Evolutionary conservation across 2,329 filamentous ascomycete species (phyloP).

Genomic region (Sordariomycetes sp.): DNA sequence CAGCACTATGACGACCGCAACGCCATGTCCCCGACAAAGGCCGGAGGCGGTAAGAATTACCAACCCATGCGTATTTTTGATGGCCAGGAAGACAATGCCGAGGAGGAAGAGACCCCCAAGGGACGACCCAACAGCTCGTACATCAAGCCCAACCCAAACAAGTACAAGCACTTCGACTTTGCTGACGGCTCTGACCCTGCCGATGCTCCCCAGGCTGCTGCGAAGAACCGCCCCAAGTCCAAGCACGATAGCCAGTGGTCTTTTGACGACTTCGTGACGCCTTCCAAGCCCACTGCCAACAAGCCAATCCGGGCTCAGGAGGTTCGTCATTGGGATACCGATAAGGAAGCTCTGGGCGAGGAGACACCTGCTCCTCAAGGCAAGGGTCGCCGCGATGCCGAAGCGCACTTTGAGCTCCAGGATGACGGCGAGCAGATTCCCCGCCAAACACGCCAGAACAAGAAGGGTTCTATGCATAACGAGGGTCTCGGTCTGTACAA

Average conservation of each 20-base stretch:
- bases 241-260: slow-evolving; percentile 73
- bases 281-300: slow-evolving; percentile 57
- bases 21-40: slow-evolving; percentile 38
- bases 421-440: slow-evolving; percentile 60
- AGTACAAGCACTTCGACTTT: slow-evolving; percentile 82
- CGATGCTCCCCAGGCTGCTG: slow-evolving; percentile 33
- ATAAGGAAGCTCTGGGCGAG: slow-evolving; percentile 42
- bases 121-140: slow-evolving; percentile 28
- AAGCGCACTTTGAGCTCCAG: slow-evolving; percentile 74
- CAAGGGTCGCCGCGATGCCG: slow-evolving; percentile 69
- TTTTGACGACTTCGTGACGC: slow-evolving; percentile 82
- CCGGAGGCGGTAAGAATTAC: slow-evolving; percentile 51
- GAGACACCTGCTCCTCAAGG: slow-evolving; percentile 50
- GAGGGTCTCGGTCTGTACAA: slow-evolving; percentile 63
- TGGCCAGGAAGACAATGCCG: slow-evolving; percentile 32
- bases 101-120: slow-evolving; percentile 30
- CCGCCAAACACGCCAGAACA: slow-evolving; percentile 27
- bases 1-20: slow-evolving; percentile 29
- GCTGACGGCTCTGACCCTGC: slow-evolving; percentile 51
- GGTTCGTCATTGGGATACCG: slow-evolving; percentile 70
- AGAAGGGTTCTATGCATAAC: slow-evolving; percentile 49
- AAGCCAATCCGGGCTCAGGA: slow-evolving; percentile 58
- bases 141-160: slow-evolving; percentile 63
- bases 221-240: slow-evolving; percentile 35
- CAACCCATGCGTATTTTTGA: slow-evolving; percentile 57